A percentile compares a stretch with the other conserved stretches of the same genome.
phyloP scores from a whole-genome alignment of 768 basidiomycete species.

The Tephrocybe sp. region DNA sequence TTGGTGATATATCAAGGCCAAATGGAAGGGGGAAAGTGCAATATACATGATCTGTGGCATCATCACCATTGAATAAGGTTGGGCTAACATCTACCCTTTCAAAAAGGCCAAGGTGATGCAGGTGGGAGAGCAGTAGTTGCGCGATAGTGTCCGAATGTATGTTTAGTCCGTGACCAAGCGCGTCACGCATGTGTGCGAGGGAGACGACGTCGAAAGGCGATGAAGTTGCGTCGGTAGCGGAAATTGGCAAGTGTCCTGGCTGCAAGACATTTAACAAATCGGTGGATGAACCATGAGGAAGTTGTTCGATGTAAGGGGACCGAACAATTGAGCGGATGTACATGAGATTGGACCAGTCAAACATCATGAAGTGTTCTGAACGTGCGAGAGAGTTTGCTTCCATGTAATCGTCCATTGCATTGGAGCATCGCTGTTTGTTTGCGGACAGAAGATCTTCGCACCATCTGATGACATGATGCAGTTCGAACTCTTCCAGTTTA shows the following conservation, averaged over 20 bases:
- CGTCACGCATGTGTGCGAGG: constrained; percentile 58
- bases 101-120: constrained; percentile 65
- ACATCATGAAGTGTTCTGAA: constrained; percentile 51
- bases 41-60: constrained; percentile 31
- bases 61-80: constrained; percentile 36
- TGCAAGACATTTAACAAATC: constrained; percentile 48
- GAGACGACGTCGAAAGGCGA: constrained; percentile 60
- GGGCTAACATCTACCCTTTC: constrained; percentile 39
- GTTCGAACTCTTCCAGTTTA: constrained; percentile 53
- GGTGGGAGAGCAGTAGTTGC: constrained; percentile 52
- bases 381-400: constrained; percentile 44
- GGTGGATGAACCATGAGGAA: constrained; percentile 27
- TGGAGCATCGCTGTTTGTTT: constrained; percentile 41
- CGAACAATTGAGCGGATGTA: constrained; percentile 64
- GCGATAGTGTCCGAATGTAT: constrained; percentile 55
- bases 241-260: constrained; percentile 22
- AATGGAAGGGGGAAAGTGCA: constrained; percentile 71
- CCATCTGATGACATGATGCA: constrained; percentile 51
- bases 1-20: constrained; percentile 67
- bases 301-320: constrained; percentile 32
- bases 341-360: constrained; percentile 65
- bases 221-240: constrained; percentile 21
- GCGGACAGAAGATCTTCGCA: constrained; percentile 53
- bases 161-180: constrained; percentile 58
- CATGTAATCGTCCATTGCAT: constrained; percentile 51